These are phyloP conservation scores for Lignosus rhinocerotis DNA, from an alignment of 1,284 basidiomycete genomes.

Conservation along the genomic window DNA sequence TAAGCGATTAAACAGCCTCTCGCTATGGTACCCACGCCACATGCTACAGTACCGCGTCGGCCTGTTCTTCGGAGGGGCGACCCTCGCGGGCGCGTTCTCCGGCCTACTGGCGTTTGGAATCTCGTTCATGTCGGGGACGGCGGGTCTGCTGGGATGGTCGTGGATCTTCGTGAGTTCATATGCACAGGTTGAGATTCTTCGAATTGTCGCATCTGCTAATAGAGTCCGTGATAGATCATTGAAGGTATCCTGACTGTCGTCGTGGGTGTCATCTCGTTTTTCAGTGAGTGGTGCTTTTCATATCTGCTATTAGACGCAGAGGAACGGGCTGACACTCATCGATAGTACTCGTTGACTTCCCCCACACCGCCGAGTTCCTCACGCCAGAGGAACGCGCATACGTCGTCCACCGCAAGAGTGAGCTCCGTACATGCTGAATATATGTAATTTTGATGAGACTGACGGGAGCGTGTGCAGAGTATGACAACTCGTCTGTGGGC, in stretches of 20 bases:
- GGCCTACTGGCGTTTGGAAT: conserved; percentile 46
- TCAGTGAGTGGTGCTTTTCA: conserved; percentile 35
- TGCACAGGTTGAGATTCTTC: not conserved
- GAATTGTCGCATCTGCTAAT: conserved; percentile 40
- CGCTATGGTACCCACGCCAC: conserved; percentile 37
- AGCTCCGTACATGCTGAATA: conserved; percentile 10
- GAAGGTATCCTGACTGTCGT: conserved; percentile 57
- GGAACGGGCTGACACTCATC: conserved; percentile 27
- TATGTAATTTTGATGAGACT: not conserved
- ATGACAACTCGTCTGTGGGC: conserved; percentile 64
- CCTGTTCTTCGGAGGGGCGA: conserved; percentile 39
- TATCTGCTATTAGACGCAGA: not conserved
- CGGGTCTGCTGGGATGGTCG: conserved; percentile 43
- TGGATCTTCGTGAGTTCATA: conserved; percentile 45
- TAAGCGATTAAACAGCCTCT: conserved; percentile 21
- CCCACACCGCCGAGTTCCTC: conserved; percentile 55
- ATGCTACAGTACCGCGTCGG: conserved; percentile 38
- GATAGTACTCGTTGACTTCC: conserved; percentile 59
- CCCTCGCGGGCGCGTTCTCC: conserved; percentile 37
- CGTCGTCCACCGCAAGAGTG: conserved; percentile 64
- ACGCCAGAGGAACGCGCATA: conserved; percentile 60
- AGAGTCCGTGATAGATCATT: conserved; percentile 45
- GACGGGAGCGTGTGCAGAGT: conserved; percentile 40
- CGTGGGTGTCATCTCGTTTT: conserved; percentile 49
- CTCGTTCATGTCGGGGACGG: conserved; percentile 43